phyloP scores from a whole-genome alignment of 2,329 filamentous ascomycete genomes.

The Shiraia bambusicola region DNA sequence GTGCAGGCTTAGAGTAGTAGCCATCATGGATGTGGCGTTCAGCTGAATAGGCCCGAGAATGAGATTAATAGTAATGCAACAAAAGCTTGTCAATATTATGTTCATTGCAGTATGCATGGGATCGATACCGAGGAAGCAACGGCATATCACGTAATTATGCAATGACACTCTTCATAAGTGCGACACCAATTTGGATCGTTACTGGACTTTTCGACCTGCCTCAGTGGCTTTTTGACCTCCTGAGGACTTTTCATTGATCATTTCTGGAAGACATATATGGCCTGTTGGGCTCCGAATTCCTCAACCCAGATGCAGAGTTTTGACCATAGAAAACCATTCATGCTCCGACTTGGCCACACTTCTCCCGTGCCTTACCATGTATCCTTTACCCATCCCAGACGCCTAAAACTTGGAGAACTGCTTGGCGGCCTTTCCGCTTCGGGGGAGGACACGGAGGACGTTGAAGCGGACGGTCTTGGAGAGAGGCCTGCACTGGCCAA shows the following conservation, averaged over 20 bases:
- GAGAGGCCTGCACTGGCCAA: constrained; percentile 98
- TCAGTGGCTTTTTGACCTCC: constrained; percentile 38
- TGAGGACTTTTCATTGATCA: constrained; percentile 45
- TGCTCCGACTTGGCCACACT: constrained; percentile 28
- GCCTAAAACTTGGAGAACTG: constrained; percentile 96
- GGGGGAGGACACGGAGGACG: constrained; percentile 96
- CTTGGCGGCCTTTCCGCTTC: constrained; percentile 97
- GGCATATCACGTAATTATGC: neutral
- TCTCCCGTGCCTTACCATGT: constrained; percentile 30
- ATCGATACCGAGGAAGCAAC: too few relatives aligned
- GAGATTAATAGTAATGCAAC: neutral
- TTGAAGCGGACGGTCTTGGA: constrained; percentile 99
- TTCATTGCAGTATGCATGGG: neutral
- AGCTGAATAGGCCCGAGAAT: too few relatives aligned
- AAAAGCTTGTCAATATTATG: neutral
- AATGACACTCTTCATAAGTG: neutral
- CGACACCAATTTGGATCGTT: neutral
- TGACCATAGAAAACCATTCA: constrained; percentile 39
- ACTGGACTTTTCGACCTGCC: constrained; percentile 41
- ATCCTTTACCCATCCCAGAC: constrained; percentile 31
- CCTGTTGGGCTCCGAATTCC: constrained; percentile 44
- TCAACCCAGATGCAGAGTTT: constrained; percentile 45
- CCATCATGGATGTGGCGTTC: neutral
- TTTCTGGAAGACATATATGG: constrained; percentile 46
- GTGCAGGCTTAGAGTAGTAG: constrained; percentile 43